phyloP scores from a whole-genome alignment of 495 filamentous ascomycete species.

The Aspergillus coremiiformis region DNA sequence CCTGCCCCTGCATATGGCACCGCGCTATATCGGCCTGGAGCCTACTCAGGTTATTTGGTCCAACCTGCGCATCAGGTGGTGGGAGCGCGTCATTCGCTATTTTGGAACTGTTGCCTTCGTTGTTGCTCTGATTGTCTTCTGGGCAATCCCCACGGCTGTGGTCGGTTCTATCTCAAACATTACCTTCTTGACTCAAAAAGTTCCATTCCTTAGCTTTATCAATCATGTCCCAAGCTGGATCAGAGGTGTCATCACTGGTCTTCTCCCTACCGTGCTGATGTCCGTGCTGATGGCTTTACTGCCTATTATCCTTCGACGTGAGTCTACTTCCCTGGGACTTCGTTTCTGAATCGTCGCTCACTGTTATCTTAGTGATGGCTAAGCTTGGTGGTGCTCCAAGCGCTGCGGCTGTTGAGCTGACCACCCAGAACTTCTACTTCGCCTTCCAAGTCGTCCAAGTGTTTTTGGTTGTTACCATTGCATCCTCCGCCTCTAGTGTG shows the following conservation, averaged over 20 bases:
- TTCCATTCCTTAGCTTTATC: slow-evolving; percentile 69
- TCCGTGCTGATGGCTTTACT: slow-evolving; percentile 84
- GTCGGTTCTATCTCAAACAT: slow-evolving; percentile 88
- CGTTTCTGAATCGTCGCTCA: background rate
- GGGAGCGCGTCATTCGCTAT: slow-evolving; percentile 69
- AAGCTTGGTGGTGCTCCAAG: slow-evolving; percentile 74
- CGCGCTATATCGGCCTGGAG: slow-evolving; percentile 77
- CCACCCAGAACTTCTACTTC: slow-evolving; percentile 89
- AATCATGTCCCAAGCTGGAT: slow-evolving; percentile 60
- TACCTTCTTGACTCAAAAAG: slow-evolving; percentile 50
- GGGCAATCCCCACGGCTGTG: slow-evolving; percentile 78
- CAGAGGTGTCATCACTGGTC: slow-evolving; percentile 74
- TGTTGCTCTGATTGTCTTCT: slow-evolving; percentile 79
- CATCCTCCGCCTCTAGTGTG: slow-evolving; percentile 54
- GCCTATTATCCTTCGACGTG: slow-evolving; percentile 74
- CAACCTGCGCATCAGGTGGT: slow-evolving; percentile 82
- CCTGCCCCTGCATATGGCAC: slow-evolving; percentile 86
- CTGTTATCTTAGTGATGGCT: slow-evolving; percentile 51
- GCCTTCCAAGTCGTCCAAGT: slow-evolving; percentile 92
- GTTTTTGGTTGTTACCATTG: slow-evolving; percentile 79
- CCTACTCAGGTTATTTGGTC: slow-evolving; percentile 86
- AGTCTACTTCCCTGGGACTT: slow-evolving; percentile 18
- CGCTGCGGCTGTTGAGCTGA: slow-evolving; percentile 70
- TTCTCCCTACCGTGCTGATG: slow-evolving; percentile 73
- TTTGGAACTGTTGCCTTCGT: slow-evolving; percentile 65